A percentile compares a stretch with the other conserved stretches of the same genome.
Conservation (phyloP, 805 yeast species). For the Kockiozyma suomiensis region DNA sequence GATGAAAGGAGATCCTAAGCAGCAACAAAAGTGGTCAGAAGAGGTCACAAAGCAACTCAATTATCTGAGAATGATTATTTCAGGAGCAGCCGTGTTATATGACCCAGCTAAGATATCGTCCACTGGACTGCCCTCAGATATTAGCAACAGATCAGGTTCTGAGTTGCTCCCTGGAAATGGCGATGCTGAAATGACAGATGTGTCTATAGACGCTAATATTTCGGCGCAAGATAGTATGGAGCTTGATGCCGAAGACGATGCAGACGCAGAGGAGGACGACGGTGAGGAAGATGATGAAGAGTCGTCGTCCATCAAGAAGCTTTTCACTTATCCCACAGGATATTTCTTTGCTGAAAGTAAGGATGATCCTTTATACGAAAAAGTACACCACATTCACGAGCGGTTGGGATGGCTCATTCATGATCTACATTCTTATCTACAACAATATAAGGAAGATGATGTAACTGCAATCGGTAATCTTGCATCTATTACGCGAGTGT, state of each 20-base stretch:
- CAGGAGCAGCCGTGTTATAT: conserved; percentile 71
- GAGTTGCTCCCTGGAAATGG: neutral
- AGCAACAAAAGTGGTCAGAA: conserved; percentile 47
- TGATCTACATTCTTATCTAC: conserved; percentile 52
- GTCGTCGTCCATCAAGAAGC: conserved; percentile 49
- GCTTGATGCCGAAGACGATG: conserved; percentile 19
- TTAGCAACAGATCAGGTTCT: neutral
- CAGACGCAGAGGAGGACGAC: conserved; percentile 9
- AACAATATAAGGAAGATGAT: conserved; percentile 59
- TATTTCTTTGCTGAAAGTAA: conserved; percentile 61
- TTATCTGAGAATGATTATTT: conserved; percentile 59
- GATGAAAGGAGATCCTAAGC: conserved; percentile 42
- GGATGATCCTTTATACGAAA: conserved; percentile 49
- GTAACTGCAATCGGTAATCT: conserved; percentile 63
- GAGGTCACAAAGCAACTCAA: conserved; percentile 57
- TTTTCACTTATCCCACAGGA: conserved; percentile 63
- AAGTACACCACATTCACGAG: conserved; percentile 63
- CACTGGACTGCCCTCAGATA: neutral
- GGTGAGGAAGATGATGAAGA: conserved; percentile 39
- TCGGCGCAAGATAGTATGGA: conserved; percentile 38
- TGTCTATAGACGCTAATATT: neutral
- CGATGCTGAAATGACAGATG: conserved; percentile 39
- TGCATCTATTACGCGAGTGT: conserved; percentile 66
- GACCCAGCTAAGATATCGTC: conserved; percentile 58
- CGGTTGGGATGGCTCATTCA: conserved; percentile 67